Evolutionary conservation across 345 rosid genomes (phyloP), one percentile per base, ranked within the genome.

Genomic region (Pistacia vera): DNA sequence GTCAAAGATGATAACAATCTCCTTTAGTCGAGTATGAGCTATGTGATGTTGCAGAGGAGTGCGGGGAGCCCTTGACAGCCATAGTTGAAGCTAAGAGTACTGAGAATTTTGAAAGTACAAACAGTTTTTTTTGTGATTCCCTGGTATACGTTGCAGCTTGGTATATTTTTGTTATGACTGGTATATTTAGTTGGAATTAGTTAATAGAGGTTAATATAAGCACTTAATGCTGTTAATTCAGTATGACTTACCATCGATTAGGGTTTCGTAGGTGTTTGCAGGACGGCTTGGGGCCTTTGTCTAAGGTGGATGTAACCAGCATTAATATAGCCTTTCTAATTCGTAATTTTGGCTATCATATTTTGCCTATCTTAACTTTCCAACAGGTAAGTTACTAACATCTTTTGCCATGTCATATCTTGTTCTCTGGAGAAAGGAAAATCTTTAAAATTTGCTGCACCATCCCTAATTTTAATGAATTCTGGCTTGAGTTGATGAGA

Each of bases 1-100:
- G 89, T 88, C 41, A 81, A 84, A 73, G 82, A 62, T 63, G 77
- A 77, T 60, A 85, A 84, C 80, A 85, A 82, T 74, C 85, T 85
- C 54, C 86, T 28, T 71, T 82, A 33, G 75, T 88, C n/a, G 91
- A 85, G 78, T 88, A 85, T 61, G 86, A 88, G 78, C 55, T 84
- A 51, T 86, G 88, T 84, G 74, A 38, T 65, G 84, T 81, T 16
- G 72, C 28, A 16, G 83, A 81, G 0, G 79, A 84, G 79, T 80
- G 70, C 55, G 8, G 52, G 20, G 70, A 55, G 46, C 33, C 55
- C 14, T 20, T 44, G 72, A 56, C 30, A 25, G 65, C 59, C 11
- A 4, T 25, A 61, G 8, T 4, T 75, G 3, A 18, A 35, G 30
- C 51, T 38, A 71, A 58, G 38, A 16, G 44, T 33, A 68, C 58